Base-by-base conservation (phyloP, 257 asterid genomes). In the Capsicum chinense region DNA sequence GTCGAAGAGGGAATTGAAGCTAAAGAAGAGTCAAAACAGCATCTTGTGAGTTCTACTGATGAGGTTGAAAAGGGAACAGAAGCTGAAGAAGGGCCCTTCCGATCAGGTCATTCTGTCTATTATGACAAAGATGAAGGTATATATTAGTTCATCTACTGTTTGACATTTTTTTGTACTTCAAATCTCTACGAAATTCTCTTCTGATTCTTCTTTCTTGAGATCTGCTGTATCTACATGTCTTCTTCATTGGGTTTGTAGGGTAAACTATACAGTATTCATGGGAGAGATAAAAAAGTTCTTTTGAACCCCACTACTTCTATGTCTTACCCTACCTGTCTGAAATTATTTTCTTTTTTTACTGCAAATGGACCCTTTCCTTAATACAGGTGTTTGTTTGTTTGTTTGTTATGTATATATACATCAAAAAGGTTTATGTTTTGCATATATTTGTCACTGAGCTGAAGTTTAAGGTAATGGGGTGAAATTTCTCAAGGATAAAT, bases 61-160 rank as follows among this genome's bases (percentile, higher is more conserved):
- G 59, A 35, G 47, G 56, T 70, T 70, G 79, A 70, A 16, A 21
- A 16, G 50, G 89, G 48, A 83, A 3, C 88, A 62, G 73, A 85
- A 83, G 13, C 84, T 85, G 82, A 69, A 44, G 90, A 87, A 79
- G 90, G 69, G 62, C 88, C 58, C 76, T 83, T 79, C 26, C 85
- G 86, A 56, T 56, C 88, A 48, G 84, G 81, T 16, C 85, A 85
- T 85, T 88, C 86, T 84, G 93, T 95, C 84, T 95, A 88, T 90
- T 85, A 90, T 84, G 93, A 92, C 85, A 84, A 89, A 78, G 84
- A 83, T 84, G 91, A 91, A 90, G 97, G 98, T 89, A 88, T 73
- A 82, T 50, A 33, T 50, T 16, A 67, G 37, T 15, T 44, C 78
- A 67, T 66, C 82, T 52, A 64, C 64, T 52, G 64, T 78, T 50